Conservation (phyloP, 2,329 filamentous ascomycete species). For the Cephalotrichum gorgonifer region DNA sequence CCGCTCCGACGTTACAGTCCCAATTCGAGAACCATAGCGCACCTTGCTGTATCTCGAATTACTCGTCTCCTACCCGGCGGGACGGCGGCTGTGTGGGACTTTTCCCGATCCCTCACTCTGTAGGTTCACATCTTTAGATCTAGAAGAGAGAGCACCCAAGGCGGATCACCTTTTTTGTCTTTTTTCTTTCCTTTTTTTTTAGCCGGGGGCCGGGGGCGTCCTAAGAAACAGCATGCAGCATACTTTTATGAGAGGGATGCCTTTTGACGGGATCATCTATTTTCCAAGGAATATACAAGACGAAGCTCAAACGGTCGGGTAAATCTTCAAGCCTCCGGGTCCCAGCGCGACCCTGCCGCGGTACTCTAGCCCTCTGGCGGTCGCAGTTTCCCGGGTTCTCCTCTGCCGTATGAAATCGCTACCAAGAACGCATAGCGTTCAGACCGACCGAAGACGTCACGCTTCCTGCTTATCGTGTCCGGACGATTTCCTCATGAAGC, state of each 20-base stretch:
- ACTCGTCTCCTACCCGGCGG: background rate
- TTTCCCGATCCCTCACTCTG: no score
- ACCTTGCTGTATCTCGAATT: background rate
- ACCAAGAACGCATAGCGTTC: background rate
- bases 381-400: conserved; percentile 1
- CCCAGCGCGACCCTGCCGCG: background rate
- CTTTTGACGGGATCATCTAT: no score
- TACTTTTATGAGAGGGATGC: no score
- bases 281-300: background rate
- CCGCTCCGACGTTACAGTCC: background rate
- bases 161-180: background rate
- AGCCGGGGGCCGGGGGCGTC: no score
- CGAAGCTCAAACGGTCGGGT: conserved; percentile 2
- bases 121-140: no score
- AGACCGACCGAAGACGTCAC: background rate
- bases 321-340: background rate
- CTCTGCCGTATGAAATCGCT: background rate
- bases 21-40: background rate
- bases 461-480: background rate
- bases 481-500: background rate
- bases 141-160: background rate
- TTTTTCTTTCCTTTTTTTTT: background rate
- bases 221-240: no score
- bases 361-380: background rate
- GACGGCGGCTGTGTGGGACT: no score